phyloP scores from a whole-genome alignment of 192 early-diverging fungal genomes.

The Backusella circina region DNA sequence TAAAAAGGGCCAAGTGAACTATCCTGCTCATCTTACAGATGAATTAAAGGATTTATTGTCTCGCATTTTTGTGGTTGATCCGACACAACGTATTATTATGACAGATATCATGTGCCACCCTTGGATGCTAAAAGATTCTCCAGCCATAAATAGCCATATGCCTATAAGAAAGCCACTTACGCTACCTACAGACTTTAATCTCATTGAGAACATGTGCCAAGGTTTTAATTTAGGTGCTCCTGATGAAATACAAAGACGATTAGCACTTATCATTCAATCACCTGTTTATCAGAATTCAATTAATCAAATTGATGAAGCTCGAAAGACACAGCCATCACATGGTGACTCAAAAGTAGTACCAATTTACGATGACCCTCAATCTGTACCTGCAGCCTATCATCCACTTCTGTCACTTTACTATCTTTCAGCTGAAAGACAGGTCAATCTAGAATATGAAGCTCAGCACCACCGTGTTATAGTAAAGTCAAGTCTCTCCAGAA shows the following conservation, averaged over 20 bases:
- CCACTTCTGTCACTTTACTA: constrained; percentile 87
- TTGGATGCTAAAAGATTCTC: constrained; percentile 72
- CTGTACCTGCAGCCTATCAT: constrained; percentile 40
- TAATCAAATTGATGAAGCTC: constrained; percentile 29
- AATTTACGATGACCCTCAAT: constrained; percentile 34
- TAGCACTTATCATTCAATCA: constrained; percentile 48
- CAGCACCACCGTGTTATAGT: neutral
- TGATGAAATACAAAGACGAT: constrained; percentile 48
- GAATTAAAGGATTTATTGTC: constrained; percentile 59
- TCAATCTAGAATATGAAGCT: neutral
- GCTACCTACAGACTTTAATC: constrained; percentile 51
- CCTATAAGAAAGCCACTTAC: constrained; percentile 52
- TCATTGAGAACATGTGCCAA: constrained; percentile 59
- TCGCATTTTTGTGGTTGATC: constrained; percentile 71
- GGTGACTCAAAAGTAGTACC: constrained; percentile 55
- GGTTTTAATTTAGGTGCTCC: constrained; percentile 75
- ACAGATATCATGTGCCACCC: constrained; percentile 68
- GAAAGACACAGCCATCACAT: constrained; percentile 47
- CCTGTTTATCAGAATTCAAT: constrained; percentile 43
- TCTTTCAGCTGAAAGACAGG: constrained; percentile 62
- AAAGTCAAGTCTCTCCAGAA: constrained; percentile 10
- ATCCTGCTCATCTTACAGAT: constrained; percentile 64
- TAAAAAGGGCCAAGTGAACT: constrained; percentile 71
- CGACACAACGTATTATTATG: constrained; percentile 62
- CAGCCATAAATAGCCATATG: constrained; percentile 61